Evolutionary conservation across 1,139 yeast species (phyloP), one percentile per base, ranked within the genome.

Genomic region (Saccharomycopsis hybrid): DNA sequence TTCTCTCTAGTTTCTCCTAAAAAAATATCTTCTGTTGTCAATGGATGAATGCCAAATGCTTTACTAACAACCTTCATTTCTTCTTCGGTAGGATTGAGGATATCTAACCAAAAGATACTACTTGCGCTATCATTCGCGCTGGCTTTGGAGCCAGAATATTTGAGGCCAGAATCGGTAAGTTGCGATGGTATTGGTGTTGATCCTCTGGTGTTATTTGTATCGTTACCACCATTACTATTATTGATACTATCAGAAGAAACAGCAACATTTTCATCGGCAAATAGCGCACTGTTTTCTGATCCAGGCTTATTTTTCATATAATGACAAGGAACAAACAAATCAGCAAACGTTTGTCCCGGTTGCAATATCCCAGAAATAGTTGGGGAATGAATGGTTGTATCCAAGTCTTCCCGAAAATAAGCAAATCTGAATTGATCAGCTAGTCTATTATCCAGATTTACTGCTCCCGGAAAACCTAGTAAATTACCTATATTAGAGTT

Each of bases 21-120:
- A 57, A 87, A 87, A 51, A 92, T 90, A 69, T 92, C 98, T 63
- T 92, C 98, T 0, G 97, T 86, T 0, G 98, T 92, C 59, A 90
- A 75, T 0, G 98, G 97, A 65, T 90, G 97, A 53, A 90, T 88
- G 0, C 95, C 95, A 67, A 90, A 90, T 0, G 97, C 82, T 60
- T 90, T 89, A 31, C 95, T 80, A n/a, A 92, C 62, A 0, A 86
- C 92, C 63, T 89, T 89, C 96, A 92, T 90, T 65, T 92, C 98
- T 56, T 87, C 96, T 60, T 90, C 98, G 0, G 96, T 86, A 2
- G 98, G 98, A 60, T 89, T 85, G 49, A 86, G 69, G 28, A 92
- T 86, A 65, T 92, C 98, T 9, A 92, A 73, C 97, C 98, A 92
- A 62, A 86, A 87, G 3, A 95, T 94, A 3, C 72, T 43, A 4